These are phyloP conservation scores for Nemania sp. DNA, from an alignment of 2,329 filamentous ascomycete genomes.

Conservation along the genomic window DNA sequence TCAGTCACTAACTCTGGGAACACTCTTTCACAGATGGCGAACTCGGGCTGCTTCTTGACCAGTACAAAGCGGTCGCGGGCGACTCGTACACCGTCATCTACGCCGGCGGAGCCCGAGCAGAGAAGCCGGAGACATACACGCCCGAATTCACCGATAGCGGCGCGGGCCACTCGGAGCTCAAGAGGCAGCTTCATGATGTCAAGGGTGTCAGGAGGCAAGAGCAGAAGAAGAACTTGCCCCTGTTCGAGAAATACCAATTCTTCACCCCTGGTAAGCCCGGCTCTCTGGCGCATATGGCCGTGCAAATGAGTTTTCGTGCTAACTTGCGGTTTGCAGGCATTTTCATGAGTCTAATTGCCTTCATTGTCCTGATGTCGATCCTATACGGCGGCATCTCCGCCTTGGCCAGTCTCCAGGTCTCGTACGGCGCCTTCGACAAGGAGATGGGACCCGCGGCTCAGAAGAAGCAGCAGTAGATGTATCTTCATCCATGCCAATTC, in stretches of 20 bases:
- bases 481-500: no score
- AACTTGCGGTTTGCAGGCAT: slow-evolving; percentile 65
- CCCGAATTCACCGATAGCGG: slow-evolving; percentile 58
- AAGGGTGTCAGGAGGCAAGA: slow-evolving; percentile 39
- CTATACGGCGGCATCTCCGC: slow-evolving; percentile 77
- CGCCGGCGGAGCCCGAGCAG: slow-evolving; percentile 61
- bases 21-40: slow-evolving; percentile 48
- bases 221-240: slow-evolving; percentile 52
- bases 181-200: slow-evolving; percentile 54
- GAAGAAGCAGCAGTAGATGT: slow-evolving; percentile 73
- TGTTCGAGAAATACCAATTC: slow-evolving; percentile 95
- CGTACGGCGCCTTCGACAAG: slow-evolving; percentile 95
- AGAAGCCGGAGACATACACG: slow-evolving; percentile 61
- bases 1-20: slow-evolving; percentile 3
- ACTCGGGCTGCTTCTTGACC: slow-evolving; percentile 53
- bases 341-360: slow-evolving; percentile 80
- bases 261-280: slow-evolving; percentile 74
- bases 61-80: slow-evolving; percentile 38
- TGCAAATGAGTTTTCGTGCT: no score
- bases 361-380: slow-evolving; percentile 73
- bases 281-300: not conserved
- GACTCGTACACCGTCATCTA: slow-evolving; percentile 76
- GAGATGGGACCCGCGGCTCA: slow-evolving; percentile 88
- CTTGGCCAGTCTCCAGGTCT: slow-evolving; percentile 79
- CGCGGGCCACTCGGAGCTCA: slow-evolving; percentile 69